Evolutionary conservation across 169 alveolate species (phyloP).

Genomic region (Eimeria sp.): DNA sequence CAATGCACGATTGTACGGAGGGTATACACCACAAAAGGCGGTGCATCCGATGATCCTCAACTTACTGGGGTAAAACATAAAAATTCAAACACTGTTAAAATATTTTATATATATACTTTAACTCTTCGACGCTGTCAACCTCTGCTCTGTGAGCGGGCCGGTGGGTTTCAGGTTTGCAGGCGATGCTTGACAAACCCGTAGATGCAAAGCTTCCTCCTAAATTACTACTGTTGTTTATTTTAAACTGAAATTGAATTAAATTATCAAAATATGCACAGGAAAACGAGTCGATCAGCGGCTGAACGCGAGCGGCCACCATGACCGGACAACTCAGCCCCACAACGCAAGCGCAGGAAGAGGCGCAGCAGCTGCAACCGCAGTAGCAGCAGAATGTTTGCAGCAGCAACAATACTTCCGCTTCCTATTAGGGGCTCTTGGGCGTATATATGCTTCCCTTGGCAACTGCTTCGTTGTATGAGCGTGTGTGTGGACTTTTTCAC

Average conservation of each 20-base stretch:
- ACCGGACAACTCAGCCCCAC: slow-evolving; percentile 35
- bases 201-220: neutral
- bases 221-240: neutral
- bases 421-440: neutral
- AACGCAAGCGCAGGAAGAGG: neutral
- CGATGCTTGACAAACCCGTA: too few species aligned
- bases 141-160: neutral
- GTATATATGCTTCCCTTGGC: neutral
- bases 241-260: neutral
- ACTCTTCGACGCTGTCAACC: neutral
- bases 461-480: neutral
- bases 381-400: neutral
- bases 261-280: neutral
- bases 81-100: neutral
- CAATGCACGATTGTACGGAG: neutral
- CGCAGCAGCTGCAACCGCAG: slow-evolving; percentile 2
- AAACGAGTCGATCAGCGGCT: neutral
- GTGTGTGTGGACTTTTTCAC: neutral
- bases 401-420: neutral
- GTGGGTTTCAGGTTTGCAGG: too few species aligned
- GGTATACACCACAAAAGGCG: neutral
- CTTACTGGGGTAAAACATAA: neutral
- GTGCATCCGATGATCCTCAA: neutral
- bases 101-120: neutral
- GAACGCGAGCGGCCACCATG: neutral